phyloP scores from a whole-genome alignment of 371 early-diverging fungal genomes.

The Syncephalastrum racemosum region DNA sequence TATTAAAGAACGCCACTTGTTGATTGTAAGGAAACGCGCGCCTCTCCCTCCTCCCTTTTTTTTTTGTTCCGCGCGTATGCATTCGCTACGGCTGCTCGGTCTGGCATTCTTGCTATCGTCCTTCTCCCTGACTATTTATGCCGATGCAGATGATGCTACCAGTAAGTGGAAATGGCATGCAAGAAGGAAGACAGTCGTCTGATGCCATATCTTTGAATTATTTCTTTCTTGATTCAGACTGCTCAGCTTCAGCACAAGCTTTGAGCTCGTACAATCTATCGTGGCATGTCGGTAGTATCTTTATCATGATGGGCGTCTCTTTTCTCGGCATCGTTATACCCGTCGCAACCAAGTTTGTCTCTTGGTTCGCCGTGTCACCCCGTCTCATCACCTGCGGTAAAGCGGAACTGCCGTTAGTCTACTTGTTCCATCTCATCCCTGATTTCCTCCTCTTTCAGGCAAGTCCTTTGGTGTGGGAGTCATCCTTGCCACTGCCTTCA shows the following conservation, averaged over 20 bases:
- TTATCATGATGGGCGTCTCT: slow-evolving; percentile 16
- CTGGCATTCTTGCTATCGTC: no score
- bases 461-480: slow-evolving; percentile 70
- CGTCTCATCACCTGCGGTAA: slow-evolving; percentile 6
- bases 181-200: no score
- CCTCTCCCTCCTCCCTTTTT: no score
- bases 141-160: no score
- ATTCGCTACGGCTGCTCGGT: no score
- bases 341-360: slow-evolving; percentile 4
- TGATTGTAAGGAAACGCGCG: no score
- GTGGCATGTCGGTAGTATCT: slow-evolving; percentile 14
- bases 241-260: slow-evolving; percentile 11
- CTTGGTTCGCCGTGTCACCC: slow-evolving; percentile 4
- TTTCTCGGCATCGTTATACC: slow-evolving; percentile 6
- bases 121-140: no score
- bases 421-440: not conserved
- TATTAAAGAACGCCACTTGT: no score
- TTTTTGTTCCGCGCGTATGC: no score
- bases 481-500: slow-evolving; percentile 75
- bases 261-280: slow-evolving; percentile 10
- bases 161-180: no score
- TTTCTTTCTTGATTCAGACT: not conserved
- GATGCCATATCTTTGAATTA: no score
- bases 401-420: not conserved
- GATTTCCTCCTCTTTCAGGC: slow-evolving; percentile 1